A percentile compares a stretch with the other conserved stretches of the same genome.
Evolutionary conservation across 2,329 filamentous ascomycete species (phyloP).

Genomic region (Acrodontium crateriforme): DNA sequence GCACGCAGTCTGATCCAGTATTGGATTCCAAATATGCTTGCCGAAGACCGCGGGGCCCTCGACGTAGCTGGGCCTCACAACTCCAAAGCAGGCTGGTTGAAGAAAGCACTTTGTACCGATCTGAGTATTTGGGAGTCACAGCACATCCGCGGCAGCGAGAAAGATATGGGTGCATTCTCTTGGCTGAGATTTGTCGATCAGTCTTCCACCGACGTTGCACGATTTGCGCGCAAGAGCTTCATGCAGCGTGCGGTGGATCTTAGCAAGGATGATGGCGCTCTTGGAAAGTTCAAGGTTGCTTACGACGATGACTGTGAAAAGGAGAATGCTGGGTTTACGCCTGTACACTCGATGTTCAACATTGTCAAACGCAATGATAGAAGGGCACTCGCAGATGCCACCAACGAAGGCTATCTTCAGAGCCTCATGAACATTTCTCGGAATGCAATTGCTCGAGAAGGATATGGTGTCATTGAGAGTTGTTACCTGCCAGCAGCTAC

Average conservation of each 20-base stretch:
- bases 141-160: conserved; percentile 53
- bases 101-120: conserved; percentile 61
- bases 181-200: conserved; percentile 79
- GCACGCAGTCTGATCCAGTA: conserved; percentile 78
- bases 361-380: conserved; percentile 58
- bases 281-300: conserved; percentile 51
- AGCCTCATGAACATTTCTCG: conserved; percentile 68
- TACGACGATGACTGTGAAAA: conserved; percentile 52
- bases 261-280: conserved; percentile 34
- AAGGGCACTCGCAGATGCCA: conserved; percentile 53
- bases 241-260: conserved; percentile 61
- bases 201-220: conserved; percentile 59
- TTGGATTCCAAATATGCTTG: conserved; percentile 66
- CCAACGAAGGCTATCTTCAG: conserved; percentile 56
- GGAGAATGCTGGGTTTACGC: conserved; percentile 41
- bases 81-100: conserved; percentile 60
- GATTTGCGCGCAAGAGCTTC: conserved; percentile 53
- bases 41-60: conserved; percentile 64
- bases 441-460: conserved; percentile 50
- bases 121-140: conserved; percentile 86
- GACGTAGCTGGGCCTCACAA: conserved; percentile 63
- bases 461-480: conserved; percentile 66
- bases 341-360: conserved; percentile 67
- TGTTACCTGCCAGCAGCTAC: conserved; percentile 65
- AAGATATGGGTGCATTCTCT: conserved; percentile 57